These are phyloP conservation scores for Cercospora sp. DNA, from an alignment of 2,329 filamentous ascomycete species.

Conservation along the genomic window DNA sequence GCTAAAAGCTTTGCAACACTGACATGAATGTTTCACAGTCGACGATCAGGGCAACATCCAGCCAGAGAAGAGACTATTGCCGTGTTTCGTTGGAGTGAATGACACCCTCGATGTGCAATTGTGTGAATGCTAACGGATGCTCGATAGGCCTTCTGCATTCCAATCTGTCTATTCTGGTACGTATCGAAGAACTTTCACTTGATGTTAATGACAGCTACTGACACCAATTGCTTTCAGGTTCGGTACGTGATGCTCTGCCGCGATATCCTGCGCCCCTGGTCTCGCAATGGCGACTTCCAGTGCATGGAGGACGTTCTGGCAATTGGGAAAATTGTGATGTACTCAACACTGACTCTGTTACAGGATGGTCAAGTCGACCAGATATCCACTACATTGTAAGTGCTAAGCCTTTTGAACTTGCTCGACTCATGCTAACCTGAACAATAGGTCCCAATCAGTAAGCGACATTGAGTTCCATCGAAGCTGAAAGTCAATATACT, in stretches of 20 bases:
- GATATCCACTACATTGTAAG: conserved; percentile 42
- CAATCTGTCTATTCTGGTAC: conserved; percentile 43
- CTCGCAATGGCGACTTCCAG: background rate
- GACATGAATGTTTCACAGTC: conserved; percentile 22
- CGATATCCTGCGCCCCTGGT: background rate
- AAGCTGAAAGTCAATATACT: background rate
- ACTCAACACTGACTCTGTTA: background rate
- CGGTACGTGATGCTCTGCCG: conserved; percentile 45
- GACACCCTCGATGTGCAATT: too few species aligned
- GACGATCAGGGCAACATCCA: conserved; percentile 43
- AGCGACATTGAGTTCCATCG: background rate
- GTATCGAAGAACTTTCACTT: background rate
- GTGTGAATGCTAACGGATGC: background rate
- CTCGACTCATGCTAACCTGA: background rate
- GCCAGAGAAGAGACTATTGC: conserved; percentile 44
- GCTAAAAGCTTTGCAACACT: background rate
- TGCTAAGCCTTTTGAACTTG: background rate
- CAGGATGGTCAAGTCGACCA: conserved; percentile 38
- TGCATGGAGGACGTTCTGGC: background rate
- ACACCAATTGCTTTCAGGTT: conserved; percentile 33
- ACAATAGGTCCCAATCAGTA: conserved; percentile 37
- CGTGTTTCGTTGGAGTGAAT: conserved; percentile 39
- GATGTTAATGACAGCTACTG: background rate
- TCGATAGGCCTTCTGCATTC: conserved; percentile 10
- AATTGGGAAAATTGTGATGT: background rate